Evolutionary conservation across 305 asterid species (phyloP).

Genomic region (Coffea humblotiana): DNA sequence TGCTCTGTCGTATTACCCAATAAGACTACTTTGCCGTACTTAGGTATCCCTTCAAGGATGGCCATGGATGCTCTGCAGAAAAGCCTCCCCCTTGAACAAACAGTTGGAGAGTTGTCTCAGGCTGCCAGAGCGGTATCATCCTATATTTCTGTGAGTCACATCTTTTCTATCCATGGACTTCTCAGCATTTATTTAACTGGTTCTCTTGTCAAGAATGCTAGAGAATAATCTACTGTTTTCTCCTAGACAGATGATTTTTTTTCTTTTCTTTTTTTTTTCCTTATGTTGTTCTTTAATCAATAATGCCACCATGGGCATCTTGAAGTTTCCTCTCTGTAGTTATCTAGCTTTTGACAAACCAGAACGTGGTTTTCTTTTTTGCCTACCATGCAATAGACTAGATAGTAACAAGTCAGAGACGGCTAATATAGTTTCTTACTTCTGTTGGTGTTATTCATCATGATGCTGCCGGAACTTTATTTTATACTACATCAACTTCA

Average conservation of each 20-base stretch:
- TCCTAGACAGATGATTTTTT: background rate
- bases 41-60: constrained; percentile 59
- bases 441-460: background rate
- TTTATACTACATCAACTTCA: constrained; percentile 7
- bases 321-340: background rate
- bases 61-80: constrained; percentile 43
- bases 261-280: background rate
- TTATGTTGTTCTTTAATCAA: background rate
- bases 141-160: constrained; percentile 54
- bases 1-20: background rate
- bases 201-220: background rate
- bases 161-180: constrained; percentile 3
- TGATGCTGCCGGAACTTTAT: background rate
- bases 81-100: constrained; percentile 42
- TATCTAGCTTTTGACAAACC: background rate
- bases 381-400: background rate
- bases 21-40: constrained; percentile 12
- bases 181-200: background rate
- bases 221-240: background rate
- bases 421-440: background rate
- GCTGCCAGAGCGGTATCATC: constrained; percentile 50
- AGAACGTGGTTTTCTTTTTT: background rate
- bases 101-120: constrained; percentile 47
- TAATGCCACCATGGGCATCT: background rate
- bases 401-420: background rate